phyloP scores from a whole-genome alignment of 202 grass and related monocot species.

The Dendrocalamus latiflorus region DNA sequence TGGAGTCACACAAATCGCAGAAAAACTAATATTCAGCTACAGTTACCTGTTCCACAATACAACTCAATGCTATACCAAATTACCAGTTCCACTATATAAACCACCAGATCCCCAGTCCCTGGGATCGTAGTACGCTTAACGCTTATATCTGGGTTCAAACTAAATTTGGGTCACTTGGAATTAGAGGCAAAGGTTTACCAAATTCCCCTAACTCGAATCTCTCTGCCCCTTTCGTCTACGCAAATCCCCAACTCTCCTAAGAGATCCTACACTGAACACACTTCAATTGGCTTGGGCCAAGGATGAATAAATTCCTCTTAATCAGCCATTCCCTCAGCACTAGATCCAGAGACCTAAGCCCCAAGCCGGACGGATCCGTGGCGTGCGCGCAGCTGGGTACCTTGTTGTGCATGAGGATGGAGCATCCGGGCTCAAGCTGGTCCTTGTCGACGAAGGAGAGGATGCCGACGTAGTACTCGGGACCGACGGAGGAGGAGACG shows the following conservation, averaged over 20 bases:
- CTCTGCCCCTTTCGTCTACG: too few relatives aligned
- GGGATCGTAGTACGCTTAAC: background rate
- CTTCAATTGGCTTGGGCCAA: background rate
- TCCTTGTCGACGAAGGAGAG: conserved; percentile 98
- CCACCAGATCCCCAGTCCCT: background rate
- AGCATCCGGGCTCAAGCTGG: conserved; percentile 94
- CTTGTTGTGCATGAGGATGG: conserved; percentile 99
- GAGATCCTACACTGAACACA: background rate
- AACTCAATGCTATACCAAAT: background rate
- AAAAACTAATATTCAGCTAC: too few relatives aligned
- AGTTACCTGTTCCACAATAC: too few relatives aligned
- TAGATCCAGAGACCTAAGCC: background rate
- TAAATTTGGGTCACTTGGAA: background rate
- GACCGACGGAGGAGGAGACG: conserved; percentile 85
- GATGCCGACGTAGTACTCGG: conserved; percentile 96
- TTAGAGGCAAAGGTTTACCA: background rate
- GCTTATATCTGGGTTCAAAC: background rate
- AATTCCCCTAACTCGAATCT: background rate
- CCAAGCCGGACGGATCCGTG: conserved; percentile 4
- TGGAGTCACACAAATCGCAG: too few relatives aligned
- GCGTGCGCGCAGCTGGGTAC: conserved; percentile 18
- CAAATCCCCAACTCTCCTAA: background rate
- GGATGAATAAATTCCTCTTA: background rate
- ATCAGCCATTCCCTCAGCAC: background rate
- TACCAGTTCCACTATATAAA: background rate